Percentiles rank a stretch among this genome's conserved stretches.
phyloP scores from a whole-genome alignment of 2,329 filamentous ascomycete species.

The Aureobasidium sp. region DNA sequence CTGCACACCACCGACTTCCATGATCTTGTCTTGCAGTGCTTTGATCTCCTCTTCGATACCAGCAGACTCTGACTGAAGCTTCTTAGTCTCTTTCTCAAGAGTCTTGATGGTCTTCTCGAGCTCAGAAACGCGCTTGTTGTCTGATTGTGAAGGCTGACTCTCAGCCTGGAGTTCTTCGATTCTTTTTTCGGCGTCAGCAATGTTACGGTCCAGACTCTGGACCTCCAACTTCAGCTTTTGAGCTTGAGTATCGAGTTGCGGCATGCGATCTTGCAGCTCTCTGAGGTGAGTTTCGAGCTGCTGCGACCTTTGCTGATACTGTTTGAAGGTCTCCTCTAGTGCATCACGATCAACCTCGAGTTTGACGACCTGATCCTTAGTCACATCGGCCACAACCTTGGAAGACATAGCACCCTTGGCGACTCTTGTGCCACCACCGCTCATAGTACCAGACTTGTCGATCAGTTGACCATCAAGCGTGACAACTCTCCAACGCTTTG shows the following conservation, averaged over 20 bases:
- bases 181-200: slow-evolving; percentile 75
- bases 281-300: slow-evolving; percentile 69
- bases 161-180: slow-evolving; percentile 78
- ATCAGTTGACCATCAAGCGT: slow-evolving; percentile 93
- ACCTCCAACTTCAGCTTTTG: slow-evolving; percentile 87
- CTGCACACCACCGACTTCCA: slow-evolving; percentile 94
- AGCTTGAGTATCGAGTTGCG: slow-evolving; percentile 78
- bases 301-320: slow-evolving; percentile 77
- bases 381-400: slow-evolving; percentile 79
- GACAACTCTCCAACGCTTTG: slow-evolving; percentile 89
- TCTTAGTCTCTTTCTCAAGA: slow-evolving; percentile 70
- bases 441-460: slow-evolving; percentile 98
- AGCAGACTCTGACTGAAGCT: slow-evolving; percentile 75
- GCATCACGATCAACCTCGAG: slow-evolving; percentile 81
- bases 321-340: slow-evolving; percentile 73
- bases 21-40: slow-evolving; percentile 88
- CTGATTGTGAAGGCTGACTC: slow-evolving; percentile 71
- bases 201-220: slow-evolving; percentile 76
- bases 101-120: slow-evolving; percentile 72
- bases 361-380: slow-evolving; percentile 80
- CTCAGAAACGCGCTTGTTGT: slow-evolving; percentile 64
- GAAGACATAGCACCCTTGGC: slow-evolving; percentile 95
- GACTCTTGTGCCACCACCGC: slow-evolving; percentile 84
- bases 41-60: slow-evolving; percentile 92
- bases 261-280: slow-evolving; percentile 69